These are phyloP conservation scores for Venturia asperata DNA, from an alignment of 2,329 filamentous ascomycete genomes.

Conservation along the genomic window DNA sequence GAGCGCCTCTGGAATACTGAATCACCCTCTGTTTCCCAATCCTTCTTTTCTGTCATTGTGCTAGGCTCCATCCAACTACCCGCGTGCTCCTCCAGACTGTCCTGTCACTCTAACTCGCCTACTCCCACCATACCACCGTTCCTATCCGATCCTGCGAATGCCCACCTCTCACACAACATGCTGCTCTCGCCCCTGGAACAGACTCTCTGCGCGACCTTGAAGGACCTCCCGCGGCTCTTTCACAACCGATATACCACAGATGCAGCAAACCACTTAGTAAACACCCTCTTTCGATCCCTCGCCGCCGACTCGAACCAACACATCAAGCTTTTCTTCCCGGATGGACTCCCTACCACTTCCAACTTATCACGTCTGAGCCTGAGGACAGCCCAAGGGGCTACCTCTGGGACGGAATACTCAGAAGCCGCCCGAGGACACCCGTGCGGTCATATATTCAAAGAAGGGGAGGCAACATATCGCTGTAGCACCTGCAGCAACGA, in stretches of 20 bases:
- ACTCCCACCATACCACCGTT: neutral
- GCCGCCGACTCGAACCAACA: conserved; percentile 68
- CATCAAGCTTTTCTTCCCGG: conserved; percentile 73
- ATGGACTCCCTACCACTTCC: conserved; percentile 54
- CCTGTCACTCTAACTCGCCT: neutral
- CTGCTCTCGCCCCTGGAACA: conserved; percentile 3
- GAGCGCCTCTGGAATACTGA: too few relatives aligned
- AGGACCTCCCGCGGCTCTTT: conserved; percentile 57
- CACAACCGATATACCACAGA: conserved; percentile 67
- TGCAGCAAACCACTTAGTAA: conserved; percentile 65
- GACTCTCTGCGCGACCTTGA: conserved; percentile 20
- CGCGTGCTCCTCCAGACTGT: neutral
- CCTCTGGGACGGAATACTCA: conserved; percentile 91
- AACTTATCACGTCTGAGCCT: conserved; percentile 60
- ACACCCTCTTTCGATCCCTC: conserved; percentile 79
- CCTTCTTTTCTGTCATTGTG: too few relatives aligned
- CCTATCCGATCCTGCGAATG: conserved; percentile 3
- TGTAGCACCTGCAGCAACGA: conserved; percentile 93
- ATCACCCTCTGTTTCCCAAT: too few relatives aligned
- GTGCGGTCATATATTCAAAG: conserved; percentile 95
- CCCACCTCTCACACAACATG: neutral
- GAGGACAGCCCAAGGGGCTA: conserved; percentile 79
- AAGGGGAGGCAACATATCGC: conserved; percentile 85
- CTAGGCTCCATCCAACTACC: neutral
- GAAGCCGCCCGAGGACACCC: conserved; percentile 84